phyloP scores from a whole-genome alignment of 805 yeast genomes.

The Wickerhamia fluorescens region DNA sequence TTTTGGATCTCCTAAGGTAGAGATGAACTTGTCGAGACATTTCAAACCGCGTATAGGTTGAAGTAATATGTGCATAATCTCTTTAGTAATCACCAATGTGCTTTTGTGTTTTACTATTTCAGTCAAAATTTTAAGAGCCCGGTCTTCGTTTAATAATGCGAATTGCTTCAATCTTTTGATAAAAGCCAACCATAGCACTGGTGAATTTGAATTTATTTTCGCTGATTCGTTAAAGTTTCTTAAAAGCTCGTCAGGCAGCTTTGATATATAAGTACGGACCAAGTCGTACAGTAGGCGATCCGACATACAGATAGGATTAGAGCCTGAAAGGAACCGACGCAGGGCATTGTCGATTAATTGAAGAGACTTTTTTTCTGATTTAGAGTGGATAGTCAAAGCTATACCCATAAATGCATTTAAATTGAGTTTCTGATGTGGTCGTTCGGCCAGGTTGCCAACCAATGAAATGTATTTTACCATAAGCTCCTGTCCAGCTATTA shows the following conservation, averaged over 20 bases:
- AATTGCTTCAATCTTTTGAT: constrained; percentile 24
- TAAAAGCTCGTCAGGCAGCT: constrained; percentile 28
- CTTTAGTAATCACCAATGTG: constrained; percentile 24
- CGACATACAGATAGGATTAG: constrained; percentile 6
- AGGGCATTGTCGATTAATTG: constrained; percentile 22
- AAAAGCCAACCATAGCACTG: constrained; percentile 30
- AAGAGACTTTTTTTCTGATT: constrained; percentile 19
- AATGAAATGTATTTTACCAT: constrained; percentile 14
- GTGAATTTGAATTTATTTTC: constrained; percentile 14
- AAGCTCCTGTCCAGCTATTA: constrained; percentile 23
- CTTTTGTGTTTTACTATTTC: constrained; percentile 18
- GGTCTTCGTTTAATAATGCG: constrained; percentile 21
- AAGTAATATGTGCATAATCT: constrained; percentile 22
- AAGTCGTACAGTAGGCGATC: constrained; percentile 17
- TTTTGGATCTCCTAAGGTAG: constrained; percentile 6
- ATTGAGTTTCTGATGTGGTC: constrained; percentile 12
- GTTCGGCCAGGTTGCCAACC: constrained; percentile 1
- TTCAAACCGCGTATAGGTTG: constrained; percentile 21
- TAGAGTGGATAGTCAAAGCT: constrained; percentile 19
- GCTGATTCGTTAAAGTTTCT: constrained; percentile 27
- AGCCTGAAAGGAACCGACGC: constrained; percentile 11
- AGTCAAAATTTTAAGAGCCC: constrained; percentile 20
- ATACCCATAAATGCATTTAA: constrained; percentile 33
- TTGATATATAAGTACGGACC: constrained; percentile 20
- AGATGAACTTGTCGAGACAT: constrained; percentile 15